Percentiles rank a stretch among this genome's conserved stretches.
These are phyloP conservation scores for Blepharisma stoltei DNA, from an alignment of 73 alveolate species.

Conservation along the genomic window DNA sequence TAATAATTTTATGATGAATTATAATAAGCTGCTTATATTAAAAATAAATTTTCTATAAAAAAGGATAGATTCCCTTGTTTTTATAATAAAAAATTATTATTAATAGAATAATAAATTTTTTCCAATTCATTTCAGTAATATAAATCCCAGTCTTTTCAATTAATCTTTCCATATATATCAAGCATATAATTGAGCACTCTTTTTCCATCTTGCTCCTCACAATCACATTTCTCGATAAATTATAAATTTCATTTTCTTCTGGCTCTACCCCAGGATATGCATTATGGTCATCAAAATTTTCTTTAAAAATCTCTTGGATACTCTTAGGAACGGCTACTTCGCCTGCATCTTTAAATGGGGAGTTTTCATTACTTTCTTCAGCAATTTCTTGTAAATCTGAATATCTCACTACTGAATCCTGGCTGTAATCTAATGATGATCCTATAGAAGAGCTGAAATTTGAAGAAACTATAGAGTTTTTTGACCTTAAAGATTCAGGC, in stretches of 20 bases:
- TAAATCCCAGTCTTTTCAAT: slow-evolving; percentile 85
- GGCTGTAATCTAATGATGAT: neutral
- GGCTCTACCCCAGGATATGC: neutral
- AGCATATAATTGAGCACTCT: slow-evolving; percentile 85
- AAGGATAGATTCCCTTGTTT: too few relatives aligned
- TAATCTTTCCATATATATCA: slow-evolving; percentile 96
- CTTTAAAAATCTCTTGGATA: slow-evolving; percentile 23
- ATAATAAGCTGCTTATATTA: too few relatives aligned
- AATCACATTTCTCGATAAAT: slow-evolving; percentile 91
- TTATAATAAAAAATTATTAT: too few relatives aligned
- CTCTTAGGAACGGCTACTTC: slow-evolving; percentile 15
- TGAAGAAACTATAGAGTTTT: slow-evolving; percentile 18
- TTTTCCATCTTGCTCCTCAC: slow-evolving; percentile 93
- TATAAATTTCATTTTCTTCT: slow-evolving; percentile 67
- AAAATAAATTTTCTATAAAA: too few relatives aligned
- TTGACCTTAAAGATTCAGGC: neutral
- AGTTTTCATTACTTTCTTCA: slow-evolving; percentile 28
- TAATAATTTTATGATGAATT: too few relatives aligned
- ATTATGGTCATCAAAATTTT: slow-evolving; percentile 11
- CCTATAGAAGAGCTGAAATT: slow-evolving; percentile 1
- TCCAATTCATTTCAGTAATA: slow-evolving; percentile 97
- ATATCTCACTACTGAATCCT: neutral
- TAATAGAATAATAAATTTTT: too few relatives aligned
- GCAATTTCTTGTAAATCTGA: neutral
- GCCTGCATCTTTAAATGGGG: slow-evolving; percentile 22